Conservation (phyloP, 1,139 yeast genomes). For the Nematodospora anomalae region DNA sequence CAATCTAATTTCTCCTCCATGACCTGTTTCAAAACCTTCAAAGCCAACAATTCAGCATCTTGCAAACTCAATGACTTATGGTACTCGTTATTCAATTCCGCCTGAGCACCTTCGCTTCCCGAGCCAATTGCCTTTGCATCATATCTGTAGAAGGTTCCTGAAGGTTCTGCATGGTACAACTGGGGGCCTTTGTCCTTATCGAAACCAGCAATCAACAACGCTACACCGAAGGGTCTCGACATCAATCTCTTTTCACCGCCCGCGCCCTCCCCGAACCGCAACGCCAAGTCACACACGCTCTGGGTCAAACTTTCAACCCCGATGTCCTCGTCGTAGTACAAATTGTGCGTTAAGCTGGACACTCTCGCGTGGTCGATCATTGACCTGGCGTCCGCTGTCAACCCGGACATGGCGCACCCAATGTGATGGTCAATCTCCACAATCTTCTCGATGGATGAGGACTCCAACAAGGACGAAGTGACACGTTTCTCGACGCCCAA, state of each 20-base stretch:
- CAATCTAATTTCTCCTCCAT: constrained; percentile 99
- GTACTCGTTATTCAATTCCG: constrained; percentile 95
- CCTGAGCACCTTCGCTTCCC: constrained; percentile 98
- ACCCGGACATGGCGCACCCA: constrained; percentile 98
- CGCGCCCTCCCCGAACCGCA: constrained; percentile 98
- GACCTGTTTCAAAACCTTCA: constrained; percentile 92
- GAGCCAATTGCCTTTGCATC: constrained; percentile 99
- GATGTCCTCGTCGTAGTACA: constrained; percentile 90
- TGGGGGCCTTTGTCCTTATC: constrained; percentile 95
- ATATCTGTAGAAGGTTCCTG: constrained; percentile 95
- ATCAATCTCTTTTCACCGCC: constrained; percentile 94
- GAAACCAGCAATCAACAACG: constrained; percentile 90
- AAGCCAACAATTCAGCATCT: constrained; percentile 88
- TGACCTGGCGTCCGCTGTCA: constrained; percentile 97
- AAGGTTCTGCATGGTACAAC: constrained; percentile 97
- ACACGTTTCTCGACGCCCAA: constrained; percentile 97
- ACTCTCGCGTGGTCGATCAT: constrained; percentile 99
- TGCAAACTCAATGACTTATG: constrained; percentile 90
- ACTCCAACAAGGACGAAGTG: constrained; percentile 86
- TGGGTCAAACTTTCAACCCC: constrained; percentile 94
- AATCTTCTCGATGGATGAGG: constrained; percentile 92
- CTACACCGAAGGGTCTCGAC: constrained; percentile 99
- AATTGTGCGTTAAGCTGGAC: constrained; percentile 81
- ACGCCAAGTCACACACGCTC: constrained; percentile 93
- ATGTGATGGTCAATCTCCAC: constrained; percentile 92